These are phyloP conservation scores for Coniochaeta sp. DNA, from an alignment of 2,329 filamentous ascomycete genomes.

Conservation along the genomic window DNA sequence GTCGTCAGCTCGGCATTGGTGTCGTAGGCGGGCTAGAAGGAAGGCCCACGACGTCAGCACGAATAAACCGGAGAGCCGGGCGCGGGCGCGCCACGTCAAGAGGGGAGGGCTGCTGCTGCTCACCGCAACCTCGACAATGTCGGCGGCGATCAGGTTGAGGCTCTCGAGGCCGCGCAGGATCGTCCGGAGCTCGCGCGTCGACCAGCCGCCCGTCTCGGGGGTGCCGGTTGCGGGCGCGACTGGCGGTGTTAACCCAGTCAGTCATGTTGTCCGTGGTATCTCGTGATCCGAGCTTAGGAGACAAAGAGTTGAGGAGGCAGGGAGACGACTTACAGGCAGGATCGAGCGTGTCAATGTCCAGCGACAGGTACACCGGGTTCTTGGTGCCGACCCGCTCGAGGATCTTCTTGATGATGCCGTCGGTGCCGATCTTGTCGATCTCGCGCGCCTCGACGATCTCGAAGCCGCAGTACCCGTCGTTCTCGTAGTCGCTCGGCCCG, in stretches of 20 bases:
- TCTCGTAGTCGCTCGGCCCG: conserved; percentile 74
- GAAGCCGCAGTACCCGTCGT: conserved; percentile 80
- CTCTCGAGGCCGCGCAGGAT: conserved; percentile 63
- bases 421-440: conserved; percentile 44
- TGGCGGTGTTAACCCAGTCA: conserved; percentile 15
- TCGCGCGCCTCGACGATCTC: conserved; percentile 68
- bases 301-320: not conserved
- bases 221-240: conserved; percentile 69
- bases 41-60: conserved; percentile 1
- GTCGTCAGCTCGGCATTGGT: conserved; percentile 66
- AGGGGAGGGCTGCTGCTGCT: not conserved
- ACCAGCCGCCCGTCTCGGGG: conserved; percentile 71
- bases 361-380: conserved; percentile 71
- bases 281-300: no score
- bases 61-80: not conserved
- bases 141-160: conserved; percentile 61
- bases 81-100: not conserved
- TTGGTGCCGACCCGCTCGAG: conserved; percentile 64
- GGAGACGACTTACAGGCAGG: conserved; percentile 57
- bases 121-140: conserved; percentile 66
- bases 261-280: no score
- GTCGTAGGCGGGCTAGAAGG: conserved; percentile 53
- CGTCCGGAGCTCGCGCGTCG: conserved; percentile 63
- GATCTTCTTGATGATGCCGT: conserved; percentile 75
- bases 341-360: conserved; percentile 85